Evolutionary conservation across 352 stramenopile species (phyloP).

Genomic region (Phytophthora chlamydospora): DNA sequence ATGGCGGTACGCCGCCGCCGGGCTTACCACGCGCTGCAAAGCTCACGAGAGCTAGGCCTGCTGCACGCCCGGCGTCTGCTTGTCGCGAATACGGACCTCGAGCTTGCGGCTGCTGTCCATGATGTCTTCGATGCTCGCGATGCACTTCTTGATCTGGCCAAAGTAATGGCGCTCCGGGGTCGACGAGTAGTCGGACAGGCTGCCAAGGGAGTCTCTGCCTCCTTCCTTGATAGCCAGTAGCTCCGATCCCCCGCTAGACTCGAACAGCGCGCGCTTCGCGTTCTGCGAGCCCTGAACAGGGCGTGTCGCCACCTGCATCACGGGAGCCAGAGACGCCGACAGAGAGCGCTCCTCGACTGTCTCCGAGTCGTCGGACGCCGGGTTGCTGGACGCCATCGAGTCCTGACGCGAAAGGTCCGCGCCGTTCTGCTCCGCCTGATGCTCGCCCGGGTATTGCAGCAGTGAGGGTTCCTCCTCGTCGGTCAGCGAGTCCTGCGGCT

Average conservation of each 20-base stretch:
- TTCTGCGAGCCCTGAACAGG: slow-evolving; percentile 23
- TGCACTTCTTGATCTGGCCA: slow-evolving; percentile 36
- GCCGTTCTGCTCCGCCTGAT: neutral
- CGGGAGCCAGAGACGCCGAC: slow-evolving; percentile 17
- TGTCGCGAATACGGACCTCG: slow-evolving; percentile 29
- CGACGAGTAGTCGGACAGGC: slow-evolving; percentile 28
- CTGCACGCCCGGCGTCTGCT: slow-evolving; percentile 13
- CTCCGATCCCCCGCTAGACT: slow-evolving; percentile 13
- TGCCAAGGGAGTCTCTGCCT: slow-evolving; percentile 28
- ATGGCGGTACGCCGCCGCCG: slow-evolving; percentile 2
- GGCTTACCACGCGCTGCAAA: slow-evolving; percentile 12
- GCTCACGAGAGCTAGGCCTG: slow-evolving; percentile 8
- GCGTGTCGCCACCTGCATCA: slow-evolving; percentile 15
- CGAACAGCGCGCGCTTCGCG: slow-evolving; percentile 34
- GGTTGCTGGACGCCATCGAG: slow-evolving; percentile 18
- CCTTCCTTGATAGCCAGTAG: slow-evolving; percentile 22
- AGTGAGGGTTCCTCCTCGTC: slow-evolving; percentile 20
- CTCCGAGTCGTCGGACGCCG: slow-evolving; percentile 16
- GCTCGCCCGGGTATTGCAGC: no score
- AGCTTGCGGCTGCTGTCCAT: slow-evolving; percentile 37
- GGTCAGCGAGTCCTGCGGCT: slow-evolving; percentile 18
- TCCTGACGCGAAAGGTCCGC: slow-evolving; percentile 8
- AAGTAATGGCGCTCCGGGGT: slow-evolving; percentile 36
- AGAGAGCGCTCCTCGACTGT: slow-evolving; percentile 7
- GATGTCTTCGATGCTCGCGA: slow-evolving; percentile 37